These are phyloP conservation scores for Nelumbo lutea DNA, from an alignment of 164 flowering plant species.

Conservation along the genomic window DNA sequence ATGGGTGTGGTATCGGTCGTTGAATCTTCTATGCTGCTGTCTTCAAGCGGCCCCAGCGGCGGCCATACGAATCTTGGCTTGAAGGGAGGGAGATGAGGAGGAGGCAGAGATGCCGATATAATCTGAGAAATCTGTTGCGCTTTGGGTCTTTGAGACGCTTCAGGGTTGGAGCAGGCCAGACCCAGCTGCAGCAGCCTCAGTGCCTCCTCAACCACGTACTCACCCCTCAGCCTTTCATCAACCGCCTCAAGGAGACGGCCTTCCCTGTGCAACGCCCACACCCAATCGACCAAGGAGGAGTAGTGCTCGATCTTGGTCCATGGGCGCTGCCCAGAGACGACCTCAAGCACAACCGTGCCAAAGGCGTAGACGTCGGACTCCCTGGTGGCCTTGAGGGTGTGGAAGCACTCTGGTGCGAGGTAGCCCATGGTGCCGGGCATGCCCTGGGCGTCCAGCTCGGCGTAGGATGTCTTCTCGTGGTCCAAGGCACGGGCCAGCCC, in stretches of 20 bases:
- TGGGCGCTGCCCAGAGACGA: slow-evolving; percentile 55
- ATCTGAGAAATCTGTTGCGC: slow-evolving; percentile 48
- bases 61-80: slow-evolving; percentile 70
- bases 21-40: slow-evolving; percentile 2
- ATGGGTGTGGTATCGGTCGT: slow-evolving; percentile 20
- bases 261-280: slow-evolving; percentile 61
- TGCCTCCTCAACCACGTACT: slow-evolving; percentile 44
- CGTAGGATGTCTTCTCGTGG: slow-evolving; percentile 43
- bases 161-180: slow-evolving; percentile 69
- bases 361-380: slow-evolving; percentile 66
- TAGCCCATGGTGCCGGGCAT: slow-evolving; percentile 63
- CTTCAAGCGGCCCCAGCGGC: slow-evolving; percentile 13
- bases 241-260: slow-evolving; percentile 51
- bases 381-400: slow-evolving; percentile 58
- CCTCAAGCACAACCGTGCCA: slow-evolving; percentile 65
- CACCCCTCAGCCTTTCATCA: slow-evolving; percentile 33
- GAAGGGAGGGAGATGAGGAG: slow-evolving; percentile 51
- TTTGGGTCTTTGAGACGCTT: slow-evolving; percentile 48
- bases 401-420: slow-evolving; percentile 71
- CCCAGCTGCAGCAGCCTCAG: slow-evolving; percentile 48
- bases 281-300: slow-evolving; percentile 52
- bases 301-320: slow-evolving; percentile 27
- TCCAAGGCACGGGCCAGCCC: slow-evolving; percentile 64
- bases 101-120: slow-evolving; percentile 29
- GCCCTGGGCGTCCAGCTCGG: slow-evolving; percentile 15